Evolutionary conservation across 768 basidiomycete species (phyloP).

Genomic region (Paxillus rubicundulus): DNA sequence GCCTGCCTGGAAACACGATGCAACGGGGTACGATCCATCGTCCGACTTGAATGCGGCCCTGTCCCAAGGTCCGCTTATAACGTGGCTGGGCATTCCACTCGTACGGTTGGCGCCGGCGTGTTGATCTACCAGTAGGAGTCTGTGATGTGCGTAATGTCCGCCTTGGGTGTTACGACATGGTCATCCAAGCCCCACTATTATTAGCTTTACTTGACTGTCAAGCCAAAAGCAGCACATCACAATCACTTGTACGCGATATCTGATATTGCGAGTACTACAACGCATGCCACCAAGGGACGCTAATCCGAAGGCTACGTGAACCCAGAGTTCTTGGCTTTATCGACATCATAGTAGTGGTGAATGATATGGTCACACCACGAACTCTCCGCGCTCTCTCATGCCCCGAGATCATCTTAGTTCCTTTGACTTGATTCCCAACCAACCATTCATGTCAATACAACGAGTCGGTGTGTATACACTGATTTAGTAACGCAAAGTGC

Average conservation of each 20-base stretch:
- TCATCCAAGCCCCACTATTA: no score
- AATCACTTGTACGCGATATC: no score
- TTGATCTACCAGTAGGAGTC: no score
- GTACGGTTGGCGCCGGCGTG: neutral
- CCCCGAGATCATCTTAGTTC: neutral
- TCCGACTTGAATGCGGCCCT: neutral
- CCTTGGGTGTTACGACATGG: no score
- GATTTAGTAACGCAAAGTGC: neutral
- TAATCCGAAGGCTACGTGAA: no score
- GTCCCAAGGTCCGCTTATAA: no score
- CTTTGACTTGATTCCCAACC: neutral
- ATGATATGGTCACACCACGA: neutral
- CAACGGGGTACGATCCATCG: slow-evolving; percentile 3
- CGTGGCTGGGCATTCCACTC: no score
- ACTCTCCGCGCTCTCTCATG: neutral
- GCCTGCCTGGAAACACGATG: slow-evolving; percentile 5
- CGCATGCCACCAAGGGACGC: no score
- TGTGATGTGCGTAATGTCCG: no score
- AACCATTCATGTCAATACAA: neutral
- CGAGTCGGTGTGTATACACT: neutral
- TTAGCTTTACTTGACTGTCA: no score
- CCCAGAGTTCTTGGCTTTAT: neutral
- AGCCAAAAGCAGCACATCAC: no score
- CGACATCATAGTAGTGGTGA: neutral
- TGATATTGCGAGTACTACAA: no score